phyloP scores from a whole-genome alignment of 768 basidiomycete species.

The Megacollybia marginata region DNA sequence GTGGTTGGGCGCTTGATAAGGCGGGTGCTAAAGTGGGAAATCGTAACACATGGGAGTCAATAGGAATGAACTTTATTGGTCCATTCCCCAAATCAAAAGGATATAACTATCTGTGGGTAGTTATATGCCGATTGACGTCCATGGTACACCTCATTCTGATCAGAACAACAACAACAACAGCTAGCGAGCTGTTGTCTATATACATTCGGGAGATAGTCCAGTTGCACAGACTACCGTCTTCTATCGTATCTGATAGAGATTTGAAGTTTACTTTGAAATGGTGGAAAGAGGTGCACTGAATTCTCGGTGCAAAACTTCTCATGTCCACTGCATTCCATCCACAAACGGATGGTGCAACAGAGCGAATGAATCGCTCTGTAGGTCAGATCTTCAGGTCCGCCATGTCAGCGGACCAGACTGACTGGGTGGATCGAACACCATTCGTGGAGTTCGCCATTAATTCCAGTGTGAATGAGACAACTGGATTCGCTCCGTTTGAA shows the following conservation, averaged over 20 bases:
- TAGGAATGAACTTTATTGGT: conserved; percentile 18
- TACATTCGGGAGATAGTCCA: conserved; percentile 9
- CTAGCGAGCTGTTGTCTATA: conserved; percentile 3
- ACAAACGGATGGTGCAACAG: conserved; percentile 22
- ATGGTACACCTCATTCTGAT: conserved; percentile 13
- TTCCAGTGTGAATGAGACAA: conserved; percentile 6
- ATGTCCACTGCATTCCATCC: conserved; percentile 23
- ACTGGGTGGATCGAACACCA: conserved; percentile 10
- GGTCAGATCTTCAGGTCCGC: conserved; percentile 8
- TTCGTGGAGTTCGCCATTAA: conserved; percentile 15
- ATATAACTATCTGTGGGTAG: conserved; percentile 14
- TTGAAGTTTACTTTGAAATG: conserved; percentile 18
- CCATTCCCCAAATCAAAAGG: conserved; percentile 13
- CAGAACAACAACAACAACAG: background rate
- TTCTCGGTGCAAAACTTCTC: conserved; percentile 11
- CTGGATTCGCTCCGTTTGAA: conserved; percentile 7
- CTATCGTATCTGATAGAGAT: conserved; percentile 17
- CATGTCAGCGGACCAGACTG: conserved; percentile 7
- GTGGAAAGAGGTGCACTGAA: conserved; percentile 15
- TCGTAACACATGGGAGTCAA: conserved; percentile 15
- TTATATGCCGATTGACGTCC: conserved; percentile 10
- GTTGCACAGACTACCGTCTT: conserved; percentile 12
- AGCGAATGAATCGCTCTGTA: conserved; percentile 5
- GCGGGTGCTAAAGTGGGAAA: too few relatives aligned
- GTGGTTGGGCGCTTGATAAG: too few relatives aligned